These are phyloP conservation scores for Babjeviella inositovora DNA, from an alignment of 805 yeast genomes.

Conservation along the genomic window DNA sequence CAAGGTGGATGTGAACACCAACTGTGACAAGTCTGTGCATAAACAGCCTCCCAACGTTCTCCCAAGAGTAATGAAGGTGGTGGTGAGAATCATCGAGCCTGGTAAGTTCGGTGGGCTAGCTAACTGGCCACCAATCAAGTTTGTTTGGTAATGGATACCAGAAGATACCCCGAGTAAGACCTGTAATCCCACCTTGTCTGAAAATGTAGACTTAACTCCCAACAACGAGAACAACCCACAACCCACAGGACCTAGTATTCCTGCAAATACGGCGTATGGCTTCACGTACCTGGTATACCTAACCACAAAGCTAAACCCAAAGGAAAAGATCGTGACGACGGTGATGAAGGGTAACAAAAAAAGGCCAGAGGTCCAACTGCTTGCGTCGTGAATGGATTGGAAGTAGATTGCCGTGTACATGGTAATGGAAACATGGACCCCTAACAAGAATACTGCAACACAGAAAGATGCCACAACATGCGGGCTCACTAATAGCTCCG, in stretches of 20 bases:
- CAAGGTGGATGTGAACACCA: slow-evolving; percentile 16
- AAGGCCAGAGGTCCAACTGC: slow-evolving; percentile 27
- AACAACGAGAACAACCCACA: slow-evolving; percentile 26
- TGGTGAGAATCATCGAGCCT: slow-evolving; percentile 30
- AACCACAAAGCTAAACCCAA: slow-evolving; percentile 18
- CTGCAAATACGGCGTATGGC: slow-evolving; percentile 18
- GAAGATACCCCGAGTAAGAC: slow-evolving; percentile 27
- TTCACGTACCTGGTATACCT: slow-evolving; percentile 20
- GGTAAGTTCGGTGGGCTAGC: slow-evolving; percentile 32
- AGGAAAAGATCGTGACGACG: slow-evolving; percentile 17
- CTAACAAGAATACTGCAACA: too few relatives aligned
- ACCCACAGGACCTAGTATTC: slow-evolving; percentile 20
- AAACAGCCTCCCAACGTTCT: slow-evolving; percentile 30
- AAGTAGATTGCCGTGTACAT: slow-evolving; percentile 26
- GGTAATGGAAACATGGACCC: too few relatives aligned
- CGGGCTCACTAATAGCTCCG: too few relatives aligned
- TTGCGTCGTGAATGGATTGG: slow-evolving; percentile 24
- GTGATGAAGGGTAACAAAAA: slow-evolving; percentile 24
- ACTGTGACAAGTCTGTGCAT: slow-evolving; percentile 22
- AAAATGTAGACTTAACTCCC: slow-evolving; percentile 14
- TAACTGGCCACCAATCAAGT: slow-evolving; percentile 25
- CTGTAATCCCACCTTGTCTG: slow-evolving; percentile 24
- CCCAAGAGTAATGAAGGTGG: slow-evolving; percentile 23
- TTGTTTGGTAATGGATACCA: slow-evolving; percentile 30
- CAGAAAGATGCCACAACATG: too few relatives aligned